Evolutionary conservation across 441 rosid species (phyloP).

Genomic region (Mallotus repandus): DNA sequence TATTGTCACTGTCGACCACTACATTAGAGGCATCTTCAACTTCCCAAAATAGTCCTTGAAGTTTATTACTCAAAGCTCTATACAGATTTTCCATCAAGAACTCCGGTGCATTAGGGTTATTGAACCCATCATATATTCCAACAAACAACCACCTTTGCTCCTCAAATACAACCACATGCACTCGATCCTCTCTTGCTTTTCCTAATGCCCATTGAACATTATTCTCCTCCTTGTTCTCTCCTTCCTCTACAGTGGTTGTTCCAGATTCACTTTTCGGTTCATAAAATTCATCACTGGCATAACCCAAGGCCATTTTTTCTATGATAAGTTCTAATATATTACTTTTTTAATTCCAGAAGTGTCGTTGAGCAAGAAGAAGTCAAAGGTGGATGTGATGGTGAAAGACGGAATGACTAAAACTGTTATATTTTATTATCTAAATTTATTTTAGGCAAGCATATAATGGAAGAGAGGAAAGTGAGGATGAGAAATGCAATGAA

Average conservation of each 20-base stretch:
- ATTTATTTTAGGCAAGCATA: too few species aligned
- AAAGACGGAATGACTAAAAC: too few species aligned
- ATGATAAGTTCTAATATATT: conserved; percentile 53
- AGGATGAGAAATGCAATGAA: too few species aligned
- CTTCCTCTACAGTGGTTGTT: conserved; percentile 28
- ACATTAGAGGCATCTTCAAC: conserved; percentile 40
- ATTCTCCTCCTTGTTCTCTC: conserved; percentile 35
- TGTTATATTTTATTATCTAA: too few species aligned
- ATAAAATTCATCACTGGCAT: conserved; percentile 84
- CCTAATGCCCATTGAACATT: conserved; percentile 95
- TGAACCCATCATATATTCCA: conserved; percentile 92
- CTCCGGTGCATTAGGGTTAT: conserved; percentile 94
- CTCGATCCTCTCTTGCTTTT: conserved; percentile 97
- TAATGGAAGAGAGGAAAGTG: too few species aligned
- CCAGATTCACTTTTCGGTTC: conserved; percentile 45
- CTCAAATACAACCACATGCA: conserved; percentile 92
- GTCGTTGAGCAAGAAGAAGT: too few species aligned
- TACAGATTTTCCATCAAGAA: conserved; percentile 97
- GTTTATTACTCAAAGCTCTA: conserved; percentile 77
- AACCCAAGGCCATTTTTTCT: conserved; percentile 90
- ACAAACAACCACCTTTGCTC: conserved; percentile 97
- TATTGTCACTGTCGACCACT: conserved; percentile 25
- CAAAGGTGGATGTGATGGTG: too few species aligned
- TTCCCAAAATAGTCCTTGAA: conserved; percentile 93
- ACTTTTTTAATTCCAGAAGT: conserved; percentile 55